Evolutionary conservation across 768 basidiomycete genomes (phyloP).

Genomic region (Kwoniella mangroviensis): DNA sequence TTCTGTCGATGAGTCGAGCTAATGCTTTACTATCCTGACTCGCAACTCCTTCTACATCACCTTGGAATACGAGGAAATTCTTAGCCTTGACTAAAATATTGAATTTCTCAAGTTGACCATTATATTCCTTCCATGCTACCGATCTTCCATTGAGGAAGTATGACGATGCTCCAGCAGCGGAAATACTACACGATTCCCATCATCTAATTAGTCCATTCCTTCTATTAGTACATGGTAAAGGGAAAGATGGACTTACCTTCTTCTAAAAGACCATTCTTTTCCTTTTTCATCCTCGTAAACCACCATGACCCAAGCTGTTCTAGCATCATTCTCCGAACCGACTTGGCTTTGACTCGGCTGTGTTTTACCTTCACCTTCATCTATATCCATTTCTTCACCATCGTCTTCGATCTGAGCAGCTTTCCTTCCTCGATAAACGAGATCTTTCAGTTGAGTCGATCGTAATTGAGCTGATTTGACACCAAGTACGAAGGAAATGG

Average conservation of each 20-base stretch:
- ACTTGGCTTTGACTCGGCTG: constrained; percentile 62
- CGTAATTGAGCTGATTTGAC: constrained; percentile 91
- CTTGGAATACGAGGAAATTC: constrained; percentile 99
- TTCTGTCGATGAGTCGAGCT: constrained; percentile 89
- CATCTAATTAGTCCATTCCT: too few species aligned
- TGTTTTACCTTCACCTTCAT: constrained; percentile 54
- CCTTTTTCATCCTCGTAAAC: constrained; percentile 76
- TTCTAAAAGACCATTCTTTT: constrained; percentile 87
- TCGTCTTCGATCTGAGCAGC: constrained; percentile 39
- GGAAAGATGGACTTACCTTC: constrained; percentile 70
- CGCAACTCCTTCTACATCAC: constrained; percentile 97
- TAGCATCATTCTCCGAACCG: constrained; percentile 72
- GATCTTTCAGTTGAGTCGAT: constrained; percentile 89
- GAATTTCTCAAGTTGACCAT: constrained; percentile 79
- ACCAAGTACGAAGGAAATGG: constrained; percentile 97
- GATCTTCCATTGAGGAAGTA: constrained; percentile 81
- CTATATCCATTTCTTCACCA: constrained; percentile 41
- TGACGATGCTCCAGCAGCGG: constrained; percentile 82
- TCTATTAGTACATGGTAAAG: too few species aligned
- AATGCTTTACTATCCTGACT: constrained; percentile 91
- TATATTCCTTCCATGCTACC: constrained; percentile 87
- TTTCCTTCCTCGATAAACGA: constrained; percentile 87
- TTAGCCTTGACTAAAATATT: constrained; percentile 99
- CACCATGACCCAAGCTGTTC: constrained; percentile 94
- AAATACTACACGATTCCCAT: constrained; percentile 67